A percentile compares a stretch with the other conserved stretches of the same genome.
Evolutionary conservation across 106 monocot species (phyloP).

Genomic region (Phalaenopsis equestris): DNA sequence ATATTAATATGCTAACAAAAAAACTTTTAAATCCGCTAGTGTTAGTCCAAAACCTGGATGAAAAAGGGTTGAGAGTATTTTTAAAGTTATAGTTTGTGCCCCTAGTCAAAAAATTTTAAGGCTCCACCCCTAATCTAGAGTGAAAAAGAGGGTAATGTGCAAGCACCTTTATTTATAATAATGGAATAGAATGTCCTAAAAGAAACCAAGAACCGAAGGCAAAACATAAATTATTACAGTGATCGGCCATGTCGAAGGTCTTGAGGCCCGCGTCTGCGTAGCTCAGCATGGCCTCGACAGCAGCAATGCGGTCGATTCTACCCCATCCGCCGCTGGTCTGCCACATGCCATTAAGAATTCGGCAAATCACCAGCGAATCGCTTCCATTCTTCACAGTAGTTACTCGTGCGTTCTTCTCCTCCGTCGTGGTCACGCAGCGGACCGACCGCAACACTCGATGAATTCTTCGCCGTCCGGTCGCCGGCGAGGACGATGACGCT

Average conservation of each 20-base stretch:
- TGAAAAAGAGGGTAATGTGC: too few species aligned
- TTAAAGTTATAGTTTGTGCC: too few species aligned
- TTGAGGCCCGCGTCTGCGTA: constrained; percentile 81
- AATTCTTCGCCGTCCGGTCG: not conserved
- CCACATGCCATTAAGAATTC: constrained; percentile 97
- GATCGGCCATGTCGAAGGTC: constrained; percentile 99
- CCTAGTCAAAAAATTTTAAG: too few species aligned
- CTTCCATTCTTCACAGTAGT: constrained; percentile 38
- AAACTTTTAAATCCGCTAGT: too few species aligned
- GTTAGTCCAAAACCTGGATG: too few species aligned
- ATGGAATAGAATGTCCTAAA: too few species aligned
- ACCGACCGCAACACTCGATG: not conserved
- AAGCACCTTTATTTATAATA: too few species aligned
- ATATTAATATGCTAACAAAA: too few species aligned
- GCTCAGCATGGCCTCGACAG: constrained; percentile 85
- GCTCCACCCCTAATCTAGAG: too few species aligned
- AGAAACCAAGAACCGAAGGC: not conserved
- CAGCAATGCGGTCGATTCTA: constrained; percentile 75
- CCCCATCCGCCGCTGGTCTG: constrained; percentile 99
- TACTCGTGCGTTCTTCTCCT: constrained; percentile 25
- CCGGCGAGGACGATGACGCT: not conserved
- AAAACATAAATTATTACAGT: constrained; percentile 37
- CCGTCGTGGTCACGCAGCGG: constrained; percentile 28
- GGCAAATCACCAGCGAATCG: constrained; percentile 72
- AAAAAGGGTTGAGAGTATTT: too few species aligned